Conservation (phyloP, 768 basidiomycete genomes). For the Fistulinella prunicolor region DNA sequence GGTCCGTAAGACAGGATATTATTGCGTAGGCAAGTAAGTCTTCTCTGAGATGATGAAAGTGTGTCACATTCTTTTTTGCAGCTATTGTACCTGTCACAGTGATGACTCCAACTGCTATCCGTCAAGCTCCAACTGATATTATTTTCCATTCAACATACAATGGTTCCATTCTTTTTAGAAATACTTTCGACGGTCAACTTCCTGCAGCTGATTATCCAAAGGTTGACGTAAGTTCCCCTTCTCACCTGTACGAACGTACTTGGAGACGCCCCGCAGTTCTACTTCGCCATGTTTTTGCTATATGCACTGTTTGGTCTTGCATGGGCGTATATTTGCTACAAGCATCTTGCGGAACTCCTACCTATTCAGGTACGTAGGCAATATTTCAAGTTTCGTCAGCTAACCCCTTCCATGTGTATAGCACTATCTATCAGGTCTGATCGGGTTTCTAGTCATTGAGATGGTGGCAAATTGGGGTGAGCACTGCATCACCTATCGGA, state of each 20-base stretch:
- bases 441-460: constrained; percentile 85
- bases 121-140: constrained; percentile 47
- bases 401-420: constrained; percentile 30
- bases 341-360: constrained; percentile 76
- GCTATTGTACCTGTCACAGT: constrained; percentile 89
- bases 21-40: constrained; percentile 83
- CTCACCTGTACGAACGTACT: background rate
- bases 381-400: background rate
- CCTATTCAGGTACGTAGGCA: constrained; percentile 69
- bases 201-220: constrained; percentile 96
- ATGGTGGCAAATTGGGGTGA: constrained; percentile 90
- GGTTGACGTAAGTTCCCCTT: constrained; percentile 68
- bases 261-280: constrained; percentile 56
- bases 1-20: constrained; percentile 88
- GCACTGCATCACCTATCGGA: constrained; percentile 12
- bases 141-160: constrained; percentile 73
- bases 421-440: constrained; percentile 89
- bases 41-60: background rate
- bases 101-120: constrained; percentile 36
- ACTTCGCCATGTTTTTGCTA: constrained; percentile 77
- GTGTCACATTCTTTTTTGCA: constrained; percentile 28
- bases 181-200: constrained; percentile 83
- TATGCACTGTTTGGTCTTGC: constrained; percentile 64
- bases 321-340: constrained; percentile 86
- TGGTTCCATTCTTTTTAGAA: constrained; percentile 81